Conservation (phyloP, 805 yeast species). For the Kazachstania bromeliacearum region DNA sequence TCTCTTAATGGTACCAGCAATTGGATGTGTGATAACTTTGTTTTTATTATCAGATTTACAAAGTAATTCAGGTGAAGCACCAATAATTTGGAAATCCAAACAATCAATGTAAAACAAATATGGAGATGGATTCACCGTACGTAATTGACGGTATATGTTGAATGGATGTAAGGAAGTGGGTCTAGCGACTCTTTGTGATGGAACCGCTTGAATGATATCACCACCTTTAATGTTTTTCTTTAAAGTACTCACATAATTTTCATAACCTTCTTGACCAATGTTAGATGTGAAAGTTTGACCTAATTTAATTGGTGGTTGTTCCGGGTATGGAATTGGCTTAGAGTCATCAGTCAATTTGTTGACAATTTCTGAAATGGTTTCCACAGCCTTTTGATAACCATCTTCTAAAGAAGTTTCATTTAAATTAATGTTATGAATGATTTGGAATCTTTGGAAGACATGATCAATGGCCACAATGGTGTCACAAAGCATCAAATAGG, state of each 20-base stretch:
- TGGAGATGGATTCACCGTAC: constrained; percentile 97
- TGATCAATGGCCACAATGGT: constrained; percentile 86
- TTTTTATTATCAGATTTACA: constrained; percentile 70
- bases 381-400: constrained; percentile 46
- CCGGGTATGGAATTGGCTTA: constrained; percentile 48
- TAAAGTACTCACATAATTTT: constrained; percentile 62
- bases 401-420: constrained; percentile 25
- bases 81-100: constrained; percentile 85
- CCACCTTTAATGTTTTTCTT: constrained; percentile 81
- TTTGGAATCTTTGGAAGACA: constrained; percentile 86
- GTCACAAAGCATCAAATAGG: constrained; percentile 85
- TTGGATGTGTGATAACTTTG: constrained; percentile 87
- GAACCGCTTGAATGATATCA: constrained; percentile 95
- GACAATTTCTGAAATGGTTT: constrained; percentile 50
- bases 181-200: constrained; percentile 92
- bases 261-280: constrained; percentile 91
- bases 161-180: constrained; percentile 95
- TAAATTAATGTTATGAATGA: constrained; percentile 68
- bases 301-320: constrained; percentile 61
- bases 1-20: constrained; percentile 91
- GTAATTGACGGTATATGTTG: constrained; percentile 86
- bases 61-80: constrained; percentile 93
- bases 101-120: constrained; percentile 91
- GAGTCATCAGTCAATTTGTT: constrained; percentile 37
- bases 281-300: constrained; percentile 73